Base-by-base conservation (phyloP, 2,329 filamentous ascomycete genomes). In the Atkinsonella hypoxylon region DNA sequence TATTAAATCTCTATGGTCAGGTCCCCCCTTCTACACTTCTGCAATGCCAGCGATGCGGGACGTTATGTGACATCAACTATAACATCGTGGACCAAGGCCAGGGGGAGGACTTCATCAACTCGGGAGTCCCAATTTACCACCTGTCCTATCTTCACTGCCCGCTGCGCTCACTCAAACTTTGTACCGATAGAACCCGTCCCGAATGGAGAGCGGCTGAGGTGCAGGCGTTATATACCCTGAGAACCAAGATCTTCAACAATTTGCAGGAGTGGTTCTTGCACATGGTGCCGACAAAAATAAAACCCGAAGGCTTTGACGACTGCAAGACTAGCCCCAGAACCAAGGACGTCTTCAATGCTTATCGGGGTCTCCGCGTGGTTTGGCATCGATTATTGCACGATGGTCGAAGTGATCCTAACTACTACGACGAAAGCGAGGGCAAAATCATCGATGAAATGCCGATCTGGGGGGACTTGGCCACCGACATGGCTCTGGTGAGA, bases 31-130 rank as follows among this genome's bases (percentile, higher is more conserved):
- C 34, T 10, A 11, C n/a, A 17, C 36, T 46, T 9, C 10, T 47
- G 49, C 26, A 47, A 31, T 50, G 49, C 38, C 11, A 47, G 36
- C 42, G 49, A 15, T 50, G 49, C 26, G 43, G 43, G 12, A 45
- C 44, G 3, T n/a, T 12, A 15, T 42, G 43, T 30, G 51, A 56
- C 9, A 12, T 59, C 18, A 18, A 31, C 12, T 53, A 53, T 36
- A 30, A 47, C 26, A 30, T 50, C 18, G 40, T 44, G n/a, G 22
- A 17, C 11, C 13, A 18, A 32, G 26, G 17, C n/a, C 6, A 48
- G 22, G 22, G 22, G 22, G 3, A 6, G 20, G 26, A 30, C 22
- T 15, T 22, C 4, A 9, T 9, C 10, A 22, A 48, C 15, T 2
- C 9, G 26, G 20, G n/a, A 42, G n/a, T 7, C 22, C 17, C 15